Base-by-base conservation (phyloP, 1,284 basidiomycete species). In the Ustilago nuda region DNA sequence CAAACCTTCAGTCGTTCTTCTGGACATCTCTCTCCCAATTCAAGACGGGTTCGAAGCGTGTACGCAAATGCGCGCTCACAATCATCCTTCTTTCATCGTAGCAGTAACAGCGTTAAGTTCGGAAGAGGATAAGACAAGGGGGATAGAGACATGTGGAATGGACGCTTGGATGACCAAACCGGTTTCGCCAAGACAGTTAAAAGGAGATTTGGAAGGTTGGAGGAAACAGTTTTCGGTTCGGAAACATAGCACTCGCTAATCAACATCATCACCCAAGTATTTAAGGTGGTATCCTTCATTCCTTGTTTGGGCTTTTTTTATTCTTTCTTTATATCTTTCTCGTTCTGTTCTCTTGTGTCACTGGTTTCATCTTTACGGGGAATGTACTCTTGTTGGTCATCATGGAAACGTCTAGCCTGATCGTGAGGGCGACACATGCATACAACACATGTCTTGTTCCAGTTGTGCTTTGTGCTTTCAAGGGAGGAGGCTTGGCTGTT, bases 81-180 rank as follows among this genome's bases (percentile, higher is more conserved):
- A 64, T 2, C 57, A 70, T 41, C 61, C 66, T 4, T 71, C 70
- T 1, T 73, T 66, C 32, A 81, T 82, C 30, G 73, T 82, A 15
- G 81, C 81, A 12, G 68, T 83, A 11, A 83, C 81, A 5, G 81
- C 80, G 33, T 62, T 82, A 27, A 75, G 70, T 63, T 76, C 70
- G 3, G 68, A 73, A 35, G 72, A 74, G 46, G 81, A 83, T 57
- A 72, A 76, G 62, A 52, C 59, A 27, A 64, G 71, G 41, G 81
- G 81, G 7, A 60, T 74, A 30, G 72, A 78, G 48, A 45, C 41
- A 15, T 76, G 79, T 51, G 76, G 81, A 1, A 80, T 82, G 72
- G 76, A 83, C 56, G 69, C 64, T 17, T 83, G 81, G 81, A 67
- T 74, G 62, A 80, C 75, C 51, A 83, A 83, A 56, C 81, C 81